phyloP scores from a whole-genome alignment of 352 stramenopile genomes.

The Phytophthora crassamura region DNA sequence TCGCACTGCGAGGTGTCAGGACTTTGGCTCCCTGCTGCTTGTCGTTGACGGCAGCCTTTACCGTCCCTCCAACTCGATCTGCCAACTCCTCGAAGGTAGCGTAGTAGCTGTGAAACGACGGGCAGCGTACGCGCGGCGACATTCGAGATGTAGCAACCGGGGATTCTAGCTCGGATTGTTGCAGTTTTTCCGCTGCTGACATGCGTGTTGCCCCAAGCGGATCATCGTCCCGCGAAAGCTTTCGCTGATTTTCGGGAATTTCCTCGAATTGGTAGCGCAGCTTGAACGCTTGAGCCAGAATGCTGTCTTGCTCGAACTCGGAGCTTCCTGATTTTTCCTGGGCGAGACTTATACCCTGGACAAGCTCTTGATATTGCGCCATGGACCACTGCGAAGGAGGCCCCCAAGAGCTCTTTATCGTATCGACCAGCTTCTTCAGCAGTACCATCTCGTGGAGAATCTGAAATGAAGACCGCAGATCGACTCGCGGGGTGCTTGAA shows the following conservation, averaged over 20 bases:
- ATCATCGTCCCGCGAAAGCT: slow-evolving; percentile 39
- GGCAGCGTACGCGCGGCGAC: slow-evolving; percentile 53
- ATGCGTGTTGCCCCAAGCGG: slow-evolving; percentile 5
- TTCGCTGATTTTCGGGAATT: slow-evolving; percentile 67
- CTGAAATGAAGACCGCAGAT: slow-evolving; percentile 73
- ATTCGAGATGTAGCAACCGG: slow-evolving; percentile 16
- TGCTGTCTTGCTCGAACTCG: slow-evolving; percentile 39
- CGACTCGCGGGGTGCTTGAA: slow-evolving; percentile 29
- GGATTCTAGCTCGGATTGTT: slow-evolving; percentile 16
- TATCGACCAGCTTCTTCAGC: slow-evolving; percentile 61
- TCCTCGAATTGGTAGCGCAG: slow-evolving; percentile 77
- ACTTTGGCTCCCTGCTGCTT: slow-evolving; percentile 5
- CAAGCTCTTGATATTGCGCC: slow-evolving; percentile 66
- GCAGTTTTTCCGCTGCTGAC: slow-evolving; percentile 3
- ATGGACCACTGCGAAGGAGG: slow-evolving; percentile 52
- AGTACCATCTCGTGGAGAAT: slow-evolving; percentile 74
- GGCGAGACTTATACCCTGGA: slow-evolving; percentile 62
- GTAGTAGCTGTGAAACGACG: slow-evolving; percentile 80
- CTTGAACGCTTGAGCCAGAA: slow-evolving; percentile 59
- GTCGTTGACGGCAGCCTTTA: slow-evolving; percentile 7
- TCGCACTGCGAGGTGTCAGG: slow-evolving; percentile 71
- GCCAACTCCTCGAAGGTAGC: slow-evolving; percentile 71
- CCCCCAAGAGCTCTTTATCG: slow-evolving; percentile 55
- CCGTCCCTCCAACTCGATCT: slow-evolving; percentile 9
- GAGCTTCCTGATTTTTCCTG: slow-evolving; percentile 51